phyloP scores from a whole-genome alignment of 148 eudicot species.

The Rhododendron ferrugineum region DNA sequence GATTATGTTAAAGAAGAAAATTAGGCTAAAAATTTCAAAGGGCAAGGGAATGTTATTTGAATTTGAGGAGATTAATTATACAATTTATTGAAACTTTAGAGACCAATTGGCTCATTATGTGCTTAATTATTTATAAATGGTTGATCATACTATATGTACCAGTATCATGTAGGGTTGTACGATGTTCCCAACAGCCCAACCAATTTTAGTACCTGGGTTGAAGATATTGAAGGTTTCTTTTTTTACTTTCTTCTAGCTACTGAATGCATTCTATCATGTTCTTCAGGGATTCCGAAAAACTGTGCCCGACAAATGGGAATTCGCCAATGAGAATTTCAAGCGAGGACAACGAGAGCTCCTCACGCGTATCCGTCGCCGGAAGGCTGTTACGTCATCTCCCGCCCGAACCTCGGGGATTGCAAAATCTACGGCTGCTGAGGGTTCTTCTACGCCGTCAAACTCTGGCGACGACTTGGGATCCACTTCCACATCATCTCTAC shows the following conservation, averaged over 20 bases:
- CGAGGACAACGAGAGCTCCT: conserved; percentile 62
- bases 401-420: conserved; percentile 11
- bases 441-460: conserved; percentile 23
- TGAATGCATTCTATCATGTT: neutral
- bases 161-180: too few relatives aligned
- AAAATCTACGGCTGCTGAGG: neutral
- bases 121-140: neutral
- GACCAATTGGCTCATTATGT: neutral
- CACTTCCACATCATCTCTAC: conserved; percentile 66
- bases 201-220: too few relatives aligned
- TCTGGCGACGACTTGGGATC: conserved; percentile 74
- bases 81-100: neutral
- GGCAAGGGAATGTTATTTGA: neutral
- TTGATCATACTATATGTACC: too few relatives aligned
- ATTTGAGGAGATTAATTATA: too few relatives aligned
- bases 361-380: conserved; percentile 61
- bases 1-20: neutral
- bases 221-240: neutral
- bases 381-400: conserved; percentile 20
- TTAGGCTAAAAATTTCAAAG: neutral
- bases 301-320: conserved; percentile 96
- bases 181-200: too few relatives aligned
- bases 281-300: conserved; percentile 83
- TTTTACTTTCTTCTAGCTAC: neutral
- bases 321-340: conserved; percentile 80